phyloP scores from a whole-genome alignment of 805 yeast genomes.

The Cyberlindnera bimundalis region DNA sequence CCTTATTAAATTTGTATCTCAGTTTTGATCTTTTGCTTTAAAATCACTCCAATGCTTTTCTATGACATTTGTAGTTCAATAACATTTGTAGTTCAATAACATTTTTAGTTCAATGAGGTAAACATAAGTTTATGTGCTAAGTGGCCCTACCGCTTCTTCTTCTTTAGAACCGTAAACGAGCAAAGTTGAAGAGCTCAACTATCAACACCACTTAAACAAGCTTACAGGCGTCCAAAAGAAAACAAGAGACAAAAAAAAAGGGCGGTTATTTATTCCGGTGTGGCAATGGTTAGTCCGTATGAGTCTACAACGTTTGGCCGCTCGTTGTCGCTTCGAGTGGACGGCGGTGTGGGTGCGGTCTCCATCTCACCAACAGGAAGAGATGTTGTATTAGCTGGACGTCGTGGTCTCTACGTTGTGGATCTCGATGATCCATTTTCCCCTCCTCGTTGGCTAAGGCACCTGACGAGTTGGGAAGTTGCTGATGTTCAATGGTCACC shows the following conservation, averaged over 20 bases:
- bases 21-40: background rate
- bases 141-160: background rate
- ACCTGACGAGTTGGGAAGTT: slow-evolving; percentile 94
- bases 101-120: no score
- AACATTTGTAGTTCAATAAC: no score
- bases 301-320: slow-evolving; percentile 69
- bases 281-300: slow-evolving; percentile 28
- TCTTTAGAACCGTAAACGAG: background rate
- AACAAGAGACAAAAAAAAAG: no score
- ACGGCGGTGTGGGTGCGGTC: slow-evolving; percentile 90
- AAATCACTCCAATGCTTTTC: no score
- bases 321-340: slow-evolving; percentile 79
- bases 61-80: no score
- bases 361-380: slow-evolving; percentile 86
- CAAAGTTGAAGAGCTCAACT: no score
- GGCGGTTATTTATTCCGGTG: no score
- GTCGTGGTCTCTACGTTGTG: slow-evolving; percentile 81
- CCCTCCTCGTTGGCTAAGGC: slow-evolving; percentile 91
- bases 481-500: slow-evolving; percentile 99
- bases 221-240: no score
- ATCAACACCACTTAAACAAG: no score
- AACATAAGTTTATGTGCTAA: no score
- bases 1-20: slow-evolving; percentile 2
- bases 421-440: slow-evolving; percentile 94
- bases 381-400: slow-evolving; percentile 87